phyloP scores from a whole-genome alignment of 768 basidiomycete species.

The Pseudohyphozyma bogoriensis region DNA sequence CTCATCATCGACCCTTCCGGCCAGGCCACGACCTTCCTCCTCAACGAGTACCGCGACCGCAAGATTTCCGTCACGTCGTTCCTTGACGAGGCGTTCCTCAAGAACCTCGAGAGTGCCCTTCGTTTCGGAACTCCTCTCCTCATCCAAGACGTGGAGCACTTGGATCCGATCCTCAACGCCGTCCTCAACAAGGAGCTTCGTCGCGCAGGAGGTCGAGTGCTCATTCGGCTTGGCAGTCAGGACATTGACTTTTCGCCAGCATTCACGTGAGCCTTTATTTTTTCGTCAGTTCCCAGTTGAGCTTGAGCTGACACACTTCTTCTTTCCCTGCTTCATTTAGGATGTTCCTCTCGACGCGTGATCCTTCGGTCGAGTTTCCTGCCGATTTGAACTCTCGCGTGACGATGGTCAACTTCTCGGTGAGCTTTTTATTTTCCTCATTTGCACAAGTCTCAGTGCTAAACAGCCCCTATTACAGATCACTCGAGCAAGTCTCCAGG shows the following conservation, averaged over 20 bases:
- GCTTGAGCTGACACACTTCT: neutral
- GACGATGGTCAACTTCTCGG: constrained; percentile 34
- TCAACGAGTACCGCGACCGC: constrained; percentile 87
- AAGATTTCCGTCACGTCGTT: constrained; percentile 98
- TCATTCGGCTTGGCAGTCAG: constrained; percentile 91
- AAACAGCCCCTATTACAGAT: constrained; percentile 96
- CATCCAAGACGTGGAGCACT: constrained; percentile 94
- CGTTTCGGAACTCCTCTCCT: constrained; percentile 95
- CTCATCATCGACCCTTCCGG: constrained; percentile 97
- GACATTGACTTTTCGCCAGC: constrained; percentile 99
- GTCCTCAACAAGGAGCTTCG: constrained; percentile 95
- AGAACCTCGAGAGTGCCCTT: constrained; percentile 94
- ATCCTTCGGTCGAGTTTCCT: constrained; percentile 94
- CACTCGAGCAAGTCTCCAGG: constrained; percentile 96
- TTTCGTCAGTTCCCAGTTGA: no score
- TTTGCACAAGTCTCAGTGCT: no score
- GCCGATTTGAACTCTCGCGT: constrained; percentile 92
- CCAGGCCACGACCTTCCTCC: constrained; percentile 85
- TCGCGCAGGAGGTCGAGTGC: constrained; percentile 89
- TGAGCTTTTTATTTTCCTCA: neutral
- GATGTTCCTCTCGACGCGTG: constrained; percentile 95
- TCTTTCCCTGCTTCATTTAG: neutral
- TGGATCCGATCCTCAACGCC: constrained; percentile 94
- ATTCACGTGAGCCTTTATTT: constrained; percentile 51
- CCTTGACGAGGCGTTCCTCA: constrained; percentile 96